Percentiles rank a stretch among this genome's conserved stretches.
Evolutionary conservation across 257 asterid genomes (phyloP).

Genomic region (Solanum medicagineum): DNA sequence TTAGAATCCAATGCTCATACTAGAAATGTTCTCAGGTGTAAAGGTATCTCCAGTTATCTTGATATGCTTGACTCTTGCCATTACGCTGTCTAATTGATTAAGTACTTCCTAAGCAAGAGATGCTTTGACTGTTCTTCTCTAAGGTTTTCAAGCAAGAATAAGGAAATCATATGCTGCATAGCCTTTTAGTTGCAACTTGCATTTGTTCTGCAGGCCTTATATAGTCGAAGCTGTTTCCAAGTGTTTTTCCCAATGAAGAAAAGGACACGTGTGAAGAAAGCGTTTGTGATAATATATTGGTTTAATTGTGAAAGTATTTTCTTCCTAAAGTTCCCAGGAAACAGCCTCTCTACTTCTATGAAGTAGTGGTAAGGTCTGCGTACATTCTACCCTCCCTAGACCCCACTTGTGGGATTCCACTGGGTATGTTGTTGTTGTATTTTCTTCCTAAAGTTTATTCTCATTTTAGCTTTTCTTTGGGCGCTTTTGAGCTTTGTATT

Average conservation of each 20-base stretch:
- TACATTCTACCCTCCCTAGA: too few relatives aligned
- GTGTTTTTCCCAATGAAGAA: not conserved
- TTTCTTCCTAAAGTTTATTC: not conserved
- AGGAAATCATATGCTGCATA: not conserved
- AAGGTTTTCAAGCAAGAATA: not conserved
- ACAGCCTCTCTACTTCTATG: too few relatives aligned
- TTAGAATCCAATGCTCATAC: not conserved
- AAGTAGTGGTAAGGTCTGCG: too few relatives aligned
- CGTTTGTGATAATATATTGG: not conserved
- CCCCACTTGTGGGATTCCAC: too few relatives aligned
- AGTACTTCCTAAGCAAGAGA: not conserved
- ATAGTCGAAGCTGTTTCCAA: not conserved
- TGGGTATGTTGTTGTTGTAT: not conserved
- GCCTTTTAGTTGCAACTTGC: not conserved
- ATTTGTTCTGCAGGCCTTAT: not conserved
- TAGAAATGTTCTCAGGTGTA: not conserved
- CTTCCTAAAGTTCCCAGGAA: not conserved
- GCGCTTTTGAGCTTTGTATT: not conserved
- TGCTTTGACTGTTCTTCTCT: not conserved
- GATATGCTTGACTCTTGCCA: not conserved
- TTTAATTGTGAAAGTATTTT: not conserved
- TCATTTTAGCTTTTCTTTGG: not conserved
- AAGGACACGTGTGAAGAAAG: not conserved
- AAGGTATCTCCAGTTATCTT: not conserved
- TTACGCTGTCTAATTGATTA: not conserved